These are phyloP conservation scores for Populus tomentosa DNA, from an alignment of 441 rosid species.

Conservation along the genomic window DNA sequence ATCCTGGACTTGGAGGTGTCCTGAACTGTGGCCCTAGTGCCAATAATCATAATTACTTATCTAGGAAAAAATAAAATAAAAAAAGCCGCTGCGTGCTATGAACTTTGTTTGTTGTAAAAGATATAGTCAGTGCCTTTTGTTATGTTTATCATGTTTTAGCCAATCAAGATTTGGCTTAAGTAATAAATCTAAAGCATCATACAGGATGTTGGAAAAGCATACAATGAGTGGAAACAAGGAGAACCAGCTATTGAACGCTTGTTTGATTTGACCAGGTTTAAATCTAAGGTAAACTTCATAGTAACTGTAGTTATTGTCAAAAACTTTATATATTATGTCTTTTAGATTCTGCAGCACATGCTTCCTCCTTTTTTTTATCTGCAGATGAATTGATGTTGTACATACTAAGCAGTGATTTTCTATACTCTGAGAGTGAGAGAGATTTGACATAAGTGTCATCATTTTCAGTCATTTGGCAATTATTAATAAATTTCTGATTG, in stretches of 20 bases:
- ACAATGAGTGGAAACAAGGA: constrained; percentile 92
- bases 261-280: constrained; percentile 56
- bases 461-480: neutral
- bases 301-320: constrained; percentile 5
- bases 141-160: constrained; percentile 6
- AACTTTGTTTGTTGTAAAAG: neutral
- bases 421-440: neutral
- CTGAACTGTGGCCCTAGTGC: neutral
- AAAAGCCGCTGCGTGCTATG: neutral
- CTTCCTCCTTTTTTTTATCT: neutral
- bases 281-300: constrained; percentile 47
- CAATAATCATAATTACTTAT: neutral
- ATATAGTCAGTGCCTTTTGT: neutral
- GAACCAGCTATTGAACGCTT: constrained; percentile 88
- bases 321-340: neutral
- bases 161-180: constrained; percentile 28
- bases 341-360: neutral
- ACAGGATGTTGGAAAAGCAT: constrained; percentile 90
- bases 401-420: neutral
- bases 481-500: neutral
- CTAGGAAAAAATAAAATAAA: too few relatives aligned
- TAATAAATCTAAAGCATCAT: constrained; percentile 21
- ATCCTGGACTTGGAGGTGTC: neutral
- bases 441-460: too few relatives aligned
- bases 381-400: neutral